These are phyloP conservation scores for Dactylellina cionopaga DNA, from an alignment of 2,329 filamentous ascomycete species.

Conservation along the genomic window DNA sequence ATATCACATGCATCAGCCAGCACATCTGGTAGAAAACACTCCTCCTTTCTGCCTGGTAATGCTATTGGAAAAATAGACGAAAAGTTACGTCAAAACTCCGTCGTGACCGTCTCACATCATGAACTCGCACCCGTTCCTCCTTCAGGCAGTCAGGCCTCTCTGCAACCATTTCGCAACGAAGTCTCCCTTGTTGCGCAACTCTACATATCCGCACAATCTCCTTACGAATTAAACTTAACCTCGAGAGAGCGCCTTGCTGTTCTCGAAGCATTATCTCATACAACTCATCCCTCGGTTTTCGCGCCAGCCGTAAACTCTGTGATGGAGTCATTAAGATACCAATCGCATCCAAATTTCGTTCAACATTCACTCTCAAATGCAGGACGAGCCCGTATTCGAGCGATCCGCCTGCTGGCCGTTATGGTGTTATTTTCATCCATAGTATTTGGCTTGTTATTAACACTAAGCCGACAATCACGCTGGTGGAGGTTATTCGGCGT, in stretches of 20 bases:
- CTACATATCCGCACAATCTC: slow-evolving; percentile 48
- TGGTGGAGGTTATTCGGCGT: slow-evolving; percentile 51
- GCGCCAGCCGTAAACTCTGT: slow-evolving; percentile 43
- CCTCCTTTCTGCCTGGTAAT: slow-evolving; percentile 35
- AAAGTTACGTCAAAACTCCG: slow-evolving; percentile 38
- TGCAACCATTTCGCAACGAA: slow-evolving; percentile 49
- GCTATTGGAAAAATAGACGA: slow-evolving; percentile 43
- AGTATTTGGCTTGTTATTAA: slow-evolving; percentile 46
- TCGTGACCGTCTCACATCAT: slow-evolving; percentile 47
- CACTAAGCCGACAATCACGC: slow-evolving; percentile 35
- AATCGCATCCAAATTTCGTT: slow-evolving; percentile 52
- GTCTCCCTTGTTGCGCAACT: slow-evolving; percentile 42
- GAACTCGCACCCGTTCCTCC: slow-evolving; percentile 45
- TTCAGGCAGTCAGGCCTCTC: slow-evolving; percentile 36
- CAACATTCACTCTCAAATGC: slow-evolving; percentile 49
- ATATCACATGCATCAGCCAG: slow-evolving; percentile 43
- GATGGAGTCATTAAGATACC: slow-evolving; percentile 43
- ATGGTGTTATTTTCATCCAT: slow-evolving; percentile 37
- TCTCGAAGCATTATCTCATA: slow-evolving; percentile 47
- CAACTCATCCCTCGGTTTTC: slow-evolving; percentile 47
- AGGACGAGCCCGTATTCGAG: slow-evolving; percentile 37
- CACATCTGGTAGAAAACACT: slow-evolving; percentile 34
- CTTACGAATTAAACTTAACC: slow-evolving; percentile 49
- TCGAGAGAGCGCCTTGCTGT: slow-evolving; percentile 43
- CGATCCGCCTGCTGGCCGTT: slow-evolving; percentile 34